phyloP scores from a whole-genome alignment of 2,329 filamentous ascomycete genomes.

The Zymoseptoria pseudotritici region DNA sequence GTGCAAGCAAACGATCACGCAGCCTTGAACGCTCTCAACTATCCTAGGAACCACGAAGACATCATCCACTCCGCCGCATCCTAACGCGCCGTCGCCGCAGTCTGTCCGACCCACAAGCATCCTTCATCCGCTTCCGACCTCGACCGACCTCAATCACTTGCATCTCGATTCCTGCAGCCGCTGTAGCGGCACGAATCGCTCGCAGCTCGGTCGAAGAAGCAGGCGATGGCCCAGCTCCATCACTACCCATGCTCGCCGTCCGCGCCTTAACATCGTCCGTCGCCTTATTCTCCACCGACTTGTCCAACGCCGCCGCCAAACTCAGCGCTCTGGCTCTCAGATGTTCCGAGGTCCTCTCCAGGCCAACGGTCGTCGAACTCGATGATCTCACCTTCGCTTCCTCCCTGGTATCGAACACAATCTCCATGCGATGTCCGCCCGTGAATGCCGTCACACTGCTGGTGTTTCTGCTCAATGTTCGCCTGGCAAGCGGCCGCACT shows the following conservation, averaged over 20 bases:
- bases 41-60: background rate
- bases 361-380: background rate
- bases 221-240: slow-evolving; percentile 2
- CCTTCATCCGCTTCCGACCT: background rate
- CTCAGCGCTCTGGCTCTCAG: background rate
- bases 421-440: slow-evolving; percentile 5
- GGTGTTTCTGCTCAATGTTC: background rate
- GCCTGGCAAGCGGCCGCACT: background rate
- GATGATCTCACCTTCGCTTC: background rate
- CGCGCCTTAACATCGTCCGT: background rate
- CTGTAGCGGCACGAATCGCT: background rate
- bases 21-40: background rate
- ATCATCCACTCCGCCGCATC: background rate
- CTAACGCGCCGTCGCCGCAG: background rate
- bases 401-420: slow-evolving; percentile 10
- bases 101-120: background rate
- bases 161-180: background rate
- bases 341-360: background rate
- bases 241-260: slow-evolving; percentile 9
- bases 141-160: background rate
- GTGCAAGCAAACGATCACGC: background rate
- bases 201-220: background rate
- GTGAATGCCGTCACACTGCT: background rate
- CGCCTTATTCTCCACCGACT: background rate
- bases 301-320: background rate